These are phyloP conservation scores for Mucor mucedo DNA, from an alignment of 371 early-diverging fungal species.

Conservation along the genomic window DNA sequence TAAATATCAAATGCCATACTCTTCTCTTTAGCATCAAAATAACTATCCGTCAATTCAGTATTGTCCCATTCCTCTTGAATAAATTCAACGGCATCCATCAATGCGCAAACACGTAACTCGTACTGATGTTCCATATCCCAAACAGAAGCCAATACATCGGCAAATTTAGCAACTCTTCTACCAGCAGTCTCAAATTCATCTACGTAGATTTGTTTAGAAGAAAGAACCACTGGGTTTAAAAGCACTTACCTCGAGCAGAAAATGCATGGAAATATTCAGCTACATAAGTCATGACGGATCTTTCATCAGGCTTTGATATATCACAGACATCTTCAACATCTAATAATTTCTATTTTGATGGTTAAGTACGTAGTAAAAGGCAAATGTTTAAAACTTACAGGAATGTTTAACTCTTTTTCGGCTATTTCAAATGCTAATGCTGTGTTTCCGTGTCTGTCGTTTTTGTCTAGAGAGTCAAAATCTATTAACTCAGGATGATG, in stretches of 20 bases:
- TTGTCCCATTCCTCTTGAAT: slow-evolving; percentile 71
- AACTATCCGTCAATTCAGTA: slow-evolving; percentile 68
- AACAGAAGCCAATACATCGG: slow-evolving; percentile 81
- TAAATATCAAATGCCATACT: slow-evolving; percentile 78
- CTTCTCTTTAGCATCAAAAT: slow-evolving; percentile 78
- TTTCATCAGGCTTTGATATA: slow-evolving; percentile 95
- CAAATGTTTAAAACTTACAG: slow-evolving; percentile 46
- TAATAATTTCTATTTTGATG: slow-evolving; percentile 64
- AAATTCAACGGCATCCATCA: slow-evolving; percentile 69
- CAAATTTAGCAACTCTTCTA: slow-evolving; percentile 90
- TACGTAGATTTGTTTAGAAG: slow-evolving; percentile 11
- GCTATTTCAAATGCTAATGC: slow-evolving; percentile 97
- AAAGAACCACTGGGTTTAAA: neutral
- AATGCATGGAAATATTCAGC: slow-evolving; percentile 99
- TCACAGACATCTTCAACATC: slow-evolving; percentile 97
- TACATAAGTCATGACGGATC: slow-evolving; percentile 98
- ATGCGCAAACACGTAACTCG: slow-evolving; percentile 73
- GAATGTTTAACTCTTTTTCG: slow-evolving; percentile 80
- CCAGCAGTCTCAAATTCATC: slow-evolving; percentile 89
- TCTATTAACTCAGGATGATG: slow-evolving; percentile 97
- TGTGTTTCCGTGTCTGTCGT: slow-evolving; percentile 84
- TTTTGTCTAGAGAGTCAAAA: slow-evolving; percentile 83
- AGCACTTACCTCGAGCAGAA: slow-evolving; percentile 69
- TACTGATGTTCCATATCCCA: slow-evolving; percentile 94
- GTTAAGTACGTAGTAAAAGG: neutral